A percentile compares a stretch with the other conserved stretches of the same genome.
phyloP scores from a whole-genome alignment of 108 stramenopile species.

The Nannochloropsis salina region DNA sequence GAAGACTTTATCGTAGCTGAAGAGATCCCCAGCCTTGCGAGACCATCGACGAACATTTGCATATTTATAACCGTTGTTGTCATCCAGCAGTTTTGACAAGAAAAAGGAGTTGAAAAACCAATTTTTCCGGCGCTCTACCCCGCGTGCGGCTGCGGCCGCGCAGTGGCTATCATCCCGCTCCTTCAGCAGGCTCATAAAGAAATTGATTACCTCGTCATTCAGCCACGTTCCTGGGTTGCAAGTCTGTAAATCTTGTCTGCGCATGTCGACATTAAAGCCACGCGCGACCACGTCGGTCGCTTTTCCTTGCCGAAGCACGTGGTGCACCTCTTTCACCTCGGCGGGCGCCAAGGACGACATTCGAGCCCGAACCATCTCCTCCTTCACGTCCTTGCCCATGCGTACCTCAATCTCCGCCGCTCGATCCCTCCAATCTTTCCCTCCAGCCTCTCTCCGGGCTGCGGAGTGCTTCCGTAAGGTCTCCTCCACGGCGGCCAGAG shows the following conservation, averaged over 20 bases:
- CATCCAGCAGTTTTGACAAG: constrained; percentile 78
- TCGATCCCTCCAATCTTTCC: background rate
- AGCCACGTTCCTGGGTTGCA: constrained; percentile 74
- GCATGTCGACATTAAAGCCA: background rate
- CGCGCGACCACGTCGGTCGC: background rate
- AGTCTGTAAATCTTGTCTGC: background rate
- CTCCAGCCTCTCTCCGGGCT: background rate
- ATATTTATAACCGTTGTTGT: constrained; percentile 73
- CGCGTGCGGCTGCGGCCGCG: constrained; percentile 53
- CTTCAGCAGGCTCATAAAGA: constrained; percentile 74
- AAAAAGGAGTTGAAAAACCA: constrained; percentile 95
- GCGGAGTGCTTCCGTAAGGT: background rate
- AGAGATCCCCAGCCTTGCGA: constrained; percentile 67
- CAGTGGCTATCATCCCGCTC: constrained; percentile 61
- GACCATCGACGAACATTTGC: constrained; percentile 80
- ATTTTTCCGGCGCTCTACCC: constrained; percentile 58
- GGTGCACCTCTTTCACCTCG: background rate
- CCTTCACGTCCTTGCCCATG: background rate
- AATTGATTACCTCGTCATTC: constrained; percentile 94
- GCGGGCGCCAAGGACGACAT: background rate
- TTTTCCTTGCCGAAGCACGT: background rate
- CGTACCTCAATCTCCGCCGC: background rate
- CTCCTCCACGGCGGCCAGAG: background rate
- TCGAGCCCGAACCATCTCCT: background rate
- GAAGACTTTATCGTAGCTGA: constrained; percentile 78